Base-by-base conservation (phyloP, 139 green algal species). In the Mychonastes homosphaera region DNA sequence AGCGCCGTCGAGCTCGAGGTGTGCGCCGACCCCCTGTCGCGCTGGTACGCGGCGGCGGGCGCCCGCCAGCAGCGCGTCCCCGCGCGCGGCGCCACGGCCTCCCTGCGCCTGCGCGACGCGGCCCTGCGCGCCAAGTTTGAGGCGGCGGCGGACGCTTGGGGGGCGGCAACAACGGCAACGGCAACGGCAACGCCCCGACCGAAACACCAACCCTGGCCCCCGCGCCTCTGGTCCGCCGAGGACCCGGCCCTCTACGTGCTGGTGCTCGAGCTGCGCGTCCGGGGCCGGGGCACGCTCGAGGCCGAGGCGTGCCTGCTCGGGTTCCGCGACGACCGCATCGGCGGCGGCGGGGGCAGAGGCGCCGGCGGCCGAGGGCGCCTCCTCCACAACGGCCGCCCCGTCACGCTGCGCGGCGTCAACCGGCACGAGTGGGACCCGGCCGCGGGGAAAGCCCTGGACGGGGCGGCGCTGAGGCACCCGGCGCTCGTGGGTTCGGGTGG, bases 381-480 rank as follows among this genome's bases (percentile, higher is more conserved):
- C 64, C 73, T 87, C 46, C 75, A 95, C 63, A 98, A 98, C 66
- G 72, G 70, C 8, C 35, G 32, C 48, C 77, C 86, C 12, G 40
- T 98, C 30, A 76, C 88, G 72, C 48, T 87, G 53, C 72, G 78
- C 18, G 92, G 91, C 2, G 85, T 96, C 28, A 95, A 96, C 75
- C 76, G 92, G 2, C 92, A 98, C 47, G 92, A 98, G 71, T 89
- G 93, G 65, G 82, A 96, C 58, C 71, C 79, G 76, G 34, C 32
- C 8, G 36, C 19, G 15, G 45, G 45, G 9, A 53, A n/a, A 16
- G n/a, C 32, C 2, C 52, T 27, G 30, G 26, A 48, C 34, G 34
- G 51, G 21, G 4, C n/a, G 15, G 26, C 18, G 21, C 44, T 29
- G 30, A 45, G 51, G 19, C 29, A 46, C 6, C 2, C 33, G 15